phyloP scores from a whole-genome alignment of 75 land plant species.

The Selaginella tamariscina region DNA sequence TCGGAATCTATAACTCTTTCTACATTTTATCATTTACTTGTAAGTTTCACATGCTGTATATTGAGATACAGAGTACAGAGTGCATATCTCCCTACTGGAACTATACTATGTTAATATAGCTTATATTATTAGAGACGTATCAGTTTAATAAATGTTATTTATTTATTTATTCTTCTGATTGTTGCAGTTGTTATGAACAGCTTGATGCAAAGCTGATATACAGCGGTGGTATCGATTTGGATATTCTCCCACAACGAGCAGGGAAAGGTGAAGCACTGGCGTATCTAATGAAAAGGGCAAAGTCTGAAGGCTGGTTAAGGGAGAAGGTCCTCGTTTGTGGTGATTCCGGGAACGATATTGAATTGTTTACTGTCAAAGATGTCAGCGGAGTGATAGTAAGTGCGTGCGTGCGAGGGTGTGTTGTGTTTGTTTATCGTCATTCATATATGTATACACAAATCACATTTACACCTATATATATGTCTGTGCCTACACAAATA shows the following conservation, averaged over 20 bases:
- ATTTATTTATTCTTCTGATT: background rate
- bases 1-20: too few species aligned
- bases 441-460: background rate
- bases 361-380: slow-evolving; percentile 31
- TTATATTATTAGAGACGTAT: too few species aligned
- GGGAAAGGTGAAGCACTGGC: slow-evolving; percentile 43
- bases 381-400: slow-evolving; percentile 42
- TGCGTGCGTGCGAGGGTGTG: background rate
- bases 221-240: slow-evolving; percentile 36
- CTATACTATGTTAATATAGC: too few species aligned
- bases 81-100: too few species aligned
- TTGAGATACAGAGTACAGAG: too few species aligned
- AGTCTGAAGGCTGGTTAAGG: slow-evolving; percentile 16
- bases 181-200: slow-evolving; percentile 22
- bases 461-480: too few species aligned
- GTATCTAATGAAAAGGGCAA: slow-evolving; percentile 31
- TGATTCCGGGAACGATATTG: slow-evolving; percentile 44
- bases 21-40: background rate
- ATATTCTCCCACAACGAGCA: slow-evolving; percentile 37
- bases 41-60: too few species aligned
- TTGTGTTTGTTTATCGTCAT: background rate
- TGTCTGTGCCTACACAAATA: too few species aligned
- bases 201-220: slow-evolving; percentile 33
- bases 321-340: slow-evolving; percentile 39
- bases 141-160: background rate